Evolutionary conservation across 805 yeast species (phyloP), one percentile per base, ranked within the genome.

Genomic region (Yarrowia alimentaria): DNA sequence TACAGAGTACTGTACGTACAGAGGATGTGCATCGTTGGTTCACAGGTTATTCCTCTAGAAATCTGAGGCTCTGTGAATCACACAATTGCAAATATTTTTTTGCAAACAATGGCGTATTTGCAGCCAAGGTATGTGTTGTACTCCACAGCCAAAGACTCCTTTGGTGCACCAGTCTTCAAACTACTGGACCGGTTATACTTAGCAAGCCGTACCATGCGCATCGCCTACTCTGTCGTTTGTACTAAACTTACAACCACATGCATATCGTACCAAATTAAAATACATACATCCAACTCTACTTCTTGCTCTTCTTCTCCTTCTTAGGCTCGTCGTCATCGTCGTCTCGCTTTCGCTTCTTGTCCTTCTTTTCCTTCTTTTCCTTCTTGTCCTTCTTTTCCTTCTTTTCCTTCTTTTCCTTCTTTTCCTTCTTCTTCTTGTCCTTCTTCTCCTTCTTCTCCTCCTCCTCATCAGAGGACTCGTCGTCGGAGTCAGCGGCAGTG

Each of bases 401-500:
- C 54, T 49, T 51, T 52, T 34, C 54, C 58, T 63, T 58, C 57
- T 58, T 56, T n/a, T 40, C 56, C 54, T 58, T 61, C 62, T 55
- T 56, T 58, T 53, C 62, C 62, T 25, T 64, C 66, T 54, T 80
- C 56, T 82, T 88, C 58, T 85, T 68, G 64, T 85, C 89, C 64
- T 85, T 53, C 28, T 26, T 43, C 54, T 51, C 47, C 55, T 53
- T 38, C 34, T 55, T 56, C 49, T 63, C 67, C 30, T 58, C 60
- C 18, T 40, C 56, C 17, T 26, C 20, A 26, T 51, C 59, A 10
- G 47, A 28, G 28, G 43, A 56, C 33, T 57, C 61, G 22, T 74
- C 72, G 43, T 82, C 88, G 3, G 94, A 93, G 40, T 88, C 74
- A 0, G 90, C 83, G 60, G 85, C 73, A 61, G 86, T 86, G 56